Evolutionary conservation across 257 asterid genomes (phyloP), one percentile per base, ranked within the genome.

Genomic region (Cruciata laevipes): DNA sequence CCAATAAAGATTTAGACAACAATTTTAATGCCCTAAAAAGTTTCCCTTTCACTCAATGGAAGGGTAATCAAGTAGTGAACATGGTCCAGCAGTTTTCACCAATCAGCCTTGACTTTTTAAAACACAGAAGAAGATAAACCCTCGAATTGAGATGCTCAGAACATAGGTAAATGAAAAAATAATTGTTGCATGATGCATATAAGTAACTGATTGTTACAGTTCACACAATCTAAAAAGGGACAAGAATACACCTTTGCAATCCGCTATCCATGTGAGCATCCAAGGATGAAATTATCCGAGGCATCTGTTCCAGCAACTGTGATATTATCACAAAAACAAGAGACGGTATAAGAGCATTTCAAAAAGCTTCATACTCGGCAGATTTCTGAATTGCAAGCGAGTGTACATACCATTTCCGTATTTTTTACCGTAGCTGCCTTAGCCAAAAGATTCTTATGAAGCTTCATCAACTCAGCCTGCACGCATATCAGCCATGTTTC

Each of bases 231-330:
- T 3, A 32, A 32, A 32, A n/a, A 25, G 13, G n/a, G 1, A 49
- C 30, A 49, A 18, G 23, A 75, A 49, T 61, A 23, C 59, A 90
- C 97, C 96, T 82, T 65, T 83, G 85, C 38, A 90, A 72, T 33
- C 89, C 95, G 71, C 81, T 73, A 38, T 90, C 95, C 81, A 86
- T 81, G 38, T 86, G 92, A 61, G 87, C 86, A 85, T 90, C 97
- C 74, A 90, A 63, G 38, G 90, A 77, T 35, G 95, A 90, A 76
- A 87, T 78, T 58, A 86, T 84, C 66, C 16, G 87, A 71, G 97
- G 95, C 90, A 90, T 71, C 83, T 88, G 96, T 75, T 86, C 85
- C 77, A 90, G 76, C 27, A 74, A 84, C 92, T 88, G 79, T 63
- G 64, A 52, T 69, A 71, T 68, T n/a, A 30, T 32, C 69, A 59